phyloP scores from a whole-genome alignment of 2,329 filamentous ascomycete species.

The Xylaria sp. region DNA sequence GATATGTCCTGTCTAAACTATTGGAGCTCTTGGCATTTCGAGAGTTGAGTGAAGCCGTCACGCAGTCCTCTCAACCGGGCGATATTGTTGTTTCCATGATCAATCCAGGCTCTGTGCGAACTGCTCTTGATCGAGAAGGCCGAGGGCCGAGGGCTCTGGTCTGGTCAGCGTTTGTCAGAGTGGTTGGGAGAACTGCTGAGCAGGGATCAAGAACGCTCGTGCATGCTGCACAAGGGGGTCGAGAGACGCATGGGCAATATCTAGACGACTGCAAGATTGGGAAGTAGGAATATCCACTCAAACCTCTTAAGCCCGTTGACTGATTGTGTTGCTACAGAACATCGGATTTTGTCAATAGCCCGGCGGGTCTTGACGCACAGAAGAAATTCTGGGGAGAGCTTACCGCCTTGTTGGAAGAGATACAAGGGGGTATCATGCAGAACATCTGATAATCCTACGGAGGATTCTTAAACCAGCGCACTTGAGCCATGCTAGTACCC shows the following conservation, averaged over 20 bases:
- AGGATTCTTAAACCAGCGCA: too few species aligned
- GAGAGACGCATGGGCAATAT: conserved; percentile 38
- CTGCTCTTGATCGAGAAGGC: conserved; percentile 33
- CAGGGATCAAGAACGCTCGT: conserved; percentile 35
- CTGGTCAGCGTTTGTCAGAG: conserved; percentile 24
- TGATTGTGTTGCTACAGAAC: conserved; percentile 1
- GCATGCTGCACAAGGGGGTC: conserved; percentile 31
- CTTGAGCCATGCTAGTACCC: too few species aligned
- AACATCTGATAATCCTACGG: not conserved
- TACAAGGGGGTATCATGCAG: conserved; percentile 17
- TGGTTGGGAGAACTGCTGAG: conserved; percentile 31
- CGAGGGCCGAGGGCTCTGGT: not conserved
- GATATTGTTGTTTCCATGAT: conserved; percentile 27
- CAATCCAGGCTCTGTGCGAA: conserved; percentile 35
- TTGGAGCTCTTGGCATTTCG: conserved; percentile 32
- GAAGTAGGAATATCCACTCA: conserved; percentile 28
- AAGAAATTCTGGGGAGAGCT: conserved; percentile 32
- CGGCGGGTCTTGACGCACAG: conserved; percentile 19
- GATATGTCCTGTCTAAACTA: conserved; percentile 38
- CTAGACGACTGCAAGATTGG: conserved; percentile 36
- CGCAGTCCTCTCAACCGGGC: conserved; percentile 28
- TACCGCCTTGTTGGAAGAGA: conserved; percentile 20
- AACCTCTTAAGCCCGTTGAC: too few species aligned
- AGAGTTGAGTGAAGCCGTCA: conserved; percentile 26
- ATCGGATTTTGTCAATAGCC: conserved; percentile 33